These are phyloP conservation scores for Aspergillus eucalypticola DNA, from an alignment of 2,329 filamentous ascomycete species.

Conservation along the genomic window DNA sequence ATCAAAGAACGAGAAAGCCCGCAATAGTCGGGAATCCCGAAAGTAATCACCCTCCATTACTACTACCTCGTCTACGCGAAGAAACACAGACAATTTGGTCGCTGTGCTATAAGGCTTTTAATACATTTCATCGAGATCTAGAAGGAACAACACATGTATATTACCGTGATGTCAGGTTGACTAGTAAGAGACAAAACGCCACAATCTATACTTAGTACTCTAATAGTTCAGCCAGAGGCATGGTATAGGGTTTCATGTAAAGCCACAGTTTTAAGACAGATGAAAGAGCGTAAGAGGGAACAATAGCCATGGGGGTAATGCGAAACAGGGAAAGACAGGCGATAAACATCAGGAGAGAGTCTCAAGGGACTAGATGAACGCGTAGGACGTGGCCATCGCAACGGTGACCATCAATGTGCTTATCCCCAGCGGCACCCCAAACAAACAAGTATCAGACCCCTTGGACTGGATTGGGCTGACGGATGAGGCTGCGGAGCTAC, in stretches of 20 bases:
- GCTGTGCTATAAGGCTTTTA: not conserved
- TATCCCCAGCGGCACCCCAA: not conserved
- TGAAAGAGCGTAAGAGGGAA: not conserved
- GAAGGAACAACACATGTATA: not conserved
- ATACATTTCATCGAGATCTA: not conserved
- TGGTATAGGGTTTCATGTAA: not conserved
- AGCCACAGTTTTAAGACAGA: not conserved
- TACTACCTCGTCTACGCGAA: no score
- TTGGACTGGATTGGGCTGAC: not conserved
- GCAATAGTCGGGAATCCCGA: not conserved
- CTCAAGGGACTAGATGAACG: not conserved
- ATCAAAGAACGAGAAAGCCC: not conserved
- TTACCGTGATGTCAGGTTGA: not conserved
- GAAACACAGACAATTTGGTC: not conserved
- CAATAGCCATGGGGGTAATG: not conserved
- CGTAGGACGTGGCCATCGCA: slow-evolving; percentile 3
- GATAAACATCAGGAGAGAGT: not conserved
- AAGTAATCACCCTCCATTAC: no score
- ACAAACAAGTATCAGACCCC: not conserved
- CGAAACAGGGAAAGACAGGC: not conserved
- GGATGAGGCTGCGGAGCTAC: slow-evolving; percentile 1
- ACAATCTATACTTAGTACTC: no score
- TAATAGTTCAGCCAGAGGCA: no score
- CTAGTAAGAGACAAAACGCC: not conserved
- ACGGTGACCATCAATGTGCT: slow-evolving; percentile 1